Evolutionary conservation across 805 yeast species (phyloP).

Genomic region (Candida suzukii): DNA sequence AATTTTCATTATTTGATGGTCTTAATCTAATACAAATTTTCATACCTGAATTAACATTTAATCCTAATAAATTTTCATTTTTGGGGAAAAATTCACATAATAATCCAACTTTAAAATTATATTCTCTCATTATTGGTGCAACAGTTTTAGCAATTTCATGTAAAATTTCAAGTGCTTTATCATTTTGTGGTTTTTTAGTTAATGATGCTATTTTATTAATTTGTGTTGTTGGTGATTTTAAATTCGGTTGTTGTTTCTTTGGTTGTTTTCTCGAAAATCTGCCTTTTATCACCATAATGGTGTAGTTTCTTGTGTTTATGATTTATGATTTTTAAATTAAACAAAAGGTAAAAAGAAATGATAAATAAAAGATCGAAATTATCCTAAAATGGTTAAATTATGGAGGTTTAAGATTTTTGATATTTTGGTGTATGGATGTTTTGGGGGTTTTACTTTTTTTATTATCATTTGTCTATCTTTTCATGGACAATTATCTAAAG

Average conservation of each 20-base stretch:
- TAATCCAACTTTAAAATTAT: slow-evolving; percentile 56
- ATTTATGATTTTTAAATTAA: too few relatives aligned
- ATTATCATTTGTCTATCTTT: too few relatives aligned
- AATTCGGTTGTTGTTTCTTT: slow-evolving; percentile 5
- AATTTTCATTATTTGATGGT: slow-evolving; percentile 39
- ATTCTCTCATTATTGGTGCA: slow-evolving; percentile 70
- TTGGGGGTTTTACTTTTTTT: too few relatives aligned
- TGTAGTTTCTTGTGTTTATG: too few relatives aligned
- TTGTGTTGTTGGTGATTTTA: slow-evolving; percentile 25
- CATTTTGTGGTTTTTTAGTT: slow-evolving; percentile 34
- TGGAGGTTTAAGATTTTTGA: too few relatives aligned
- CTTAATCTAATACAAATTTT: slow-evolving; percentile 70
- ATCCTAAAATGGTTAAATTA: too few relatives aligned
- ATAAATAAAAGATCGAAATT: too few relatives aligned
- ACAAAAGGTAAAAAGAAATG: too few relatives aligned
- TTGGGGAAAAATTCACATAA: slow-evolving; percentile 81
- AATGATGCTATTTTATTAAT: slow-evolving; percentile 36
- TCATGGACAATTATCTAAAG: too few relatives aligned
- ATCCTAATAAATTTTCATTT: slow-evolving; percentile 57
- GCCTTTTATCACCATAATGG: slow-evolving; percentile 2
- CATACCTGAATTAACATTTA: slow-evolving; percentile 74
- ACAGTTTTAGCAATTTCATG: slow-evolving; percentile 65
- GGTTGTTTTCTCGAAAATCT: neutral
- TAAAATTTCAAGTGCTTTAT: slow-evolving; percentile 50
- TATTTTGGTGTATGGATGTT: too few relatives aligned